Base-by-base conservation (phyloP, 208 protist genomes). In the Wallacemonas rigidus region DNA sequence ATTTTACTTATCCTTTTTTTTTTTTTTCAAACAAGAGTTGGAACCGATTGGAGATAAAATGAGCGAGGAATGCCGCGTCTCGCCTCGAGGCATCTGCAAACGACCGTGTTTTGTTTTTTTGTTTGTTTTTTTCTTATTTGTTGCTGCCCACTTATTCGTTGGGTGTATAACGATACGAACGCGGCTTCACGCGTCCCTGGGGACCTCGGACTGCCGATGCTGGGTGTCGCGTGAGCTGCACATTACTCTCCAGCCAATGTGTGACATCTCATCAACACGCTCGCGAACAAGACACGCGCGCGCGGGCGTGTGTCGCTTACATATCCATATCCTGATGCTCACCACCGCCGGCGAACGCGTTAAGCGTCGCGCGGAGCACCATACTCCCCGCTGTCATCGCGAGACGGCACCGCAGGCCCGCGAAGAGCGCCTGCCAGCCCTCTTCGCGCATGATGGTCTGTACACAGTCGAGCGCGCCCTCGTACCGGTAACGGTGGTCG, bases 361-460 rank as follows among this genome's bases (percentile, higher is more conserved):
- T 3, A 81, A 75, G 55, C 77, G 81, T 3, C 47, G 65, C 77
- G 82, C 76, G 44, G 88, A 81, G 2, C 72, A 69, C 3, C 54
- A 50, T 47, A 87, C 14, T 14, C 79, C 79, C 6, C 35, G 6
- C 35, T 9, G 50, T 44, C 39, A 47, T 75, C 54, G 17, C 45
- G 3, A 69, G 40, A 4, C 60, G 60, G 17, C 60, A 65, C 39
- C 41, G 71, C 67, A 70, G 67, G 39, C 91, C 91, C 0, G 87
- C 67, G 86, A 86, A 96, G 39, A 96, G 77, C 54, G 80, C 87
- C 36, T 75, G 86, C 56, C 88, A 82, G 7, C 91, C 91, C 69
- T 96, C 91, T 44, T 90, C 83, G 35, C 68, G 71, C 41, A 92
- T 80, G 73, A 95, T 86, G 9, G 86, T 88, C 35, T 75, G 77